Percentiles rank a stretch among this genome's conserved stretches.
These are phyloP conservation scores for Leishmania tropica DNA, from an alignment of 208 protist species.

Conservation along the genomic window DNA sequence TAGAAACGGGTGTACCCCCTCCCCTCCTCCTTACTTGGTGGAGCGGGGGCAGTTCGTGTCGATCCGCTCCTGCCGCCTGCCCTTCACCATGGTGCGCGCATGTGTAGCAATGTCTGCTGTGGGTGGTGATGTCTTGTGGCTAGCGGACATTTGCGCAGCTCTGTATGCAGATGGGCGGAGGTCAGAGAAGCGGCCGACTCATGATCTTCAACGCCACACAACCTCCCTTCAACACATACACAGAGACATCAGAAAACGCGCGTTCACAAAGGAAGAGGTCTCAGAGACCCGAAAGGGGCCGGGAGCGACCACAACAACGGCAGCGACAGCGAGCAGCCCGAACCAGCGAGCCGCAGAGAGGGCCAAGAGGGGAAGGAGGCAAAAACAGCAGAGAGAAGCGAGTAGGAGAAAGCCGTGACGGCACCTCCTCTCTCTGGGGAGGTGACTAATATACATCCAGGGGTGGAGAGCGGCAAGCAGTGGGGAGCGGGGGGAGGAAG, in stretches of 20 bases:
- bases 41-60: background rate
- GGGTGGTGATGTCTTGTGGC: background rate
- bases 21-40: no score
- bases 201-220: background rate
- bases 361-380: background rate
- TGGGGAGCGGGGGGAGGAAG: background rate
- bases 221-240: background rate
- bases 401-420: background rate
- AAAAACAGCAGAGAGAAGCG: background rate
- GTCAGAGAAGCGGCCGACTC: background rate
- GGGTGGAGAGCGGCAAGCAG: background rate
- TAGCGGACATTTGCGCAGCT: background rate
- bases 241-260: background rate
- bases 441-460: constrained; percentile 2
- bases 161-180: background rate
- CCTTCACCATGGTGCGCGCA: no score
- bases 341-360: background rate
- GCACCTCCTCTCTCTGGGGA: background rate
- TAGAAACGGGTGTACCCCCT: no score
- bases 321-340: background rate
- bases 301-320: background rate
- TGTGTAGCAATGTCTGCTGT: background rate
- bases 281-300: background rate
- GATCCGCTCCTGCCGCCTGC: background rate
- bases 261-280: background rate